Conservation (phyloP, 2,329 filamentous ascomycete genomes). For the Apiospora malaysiana region DNA sequence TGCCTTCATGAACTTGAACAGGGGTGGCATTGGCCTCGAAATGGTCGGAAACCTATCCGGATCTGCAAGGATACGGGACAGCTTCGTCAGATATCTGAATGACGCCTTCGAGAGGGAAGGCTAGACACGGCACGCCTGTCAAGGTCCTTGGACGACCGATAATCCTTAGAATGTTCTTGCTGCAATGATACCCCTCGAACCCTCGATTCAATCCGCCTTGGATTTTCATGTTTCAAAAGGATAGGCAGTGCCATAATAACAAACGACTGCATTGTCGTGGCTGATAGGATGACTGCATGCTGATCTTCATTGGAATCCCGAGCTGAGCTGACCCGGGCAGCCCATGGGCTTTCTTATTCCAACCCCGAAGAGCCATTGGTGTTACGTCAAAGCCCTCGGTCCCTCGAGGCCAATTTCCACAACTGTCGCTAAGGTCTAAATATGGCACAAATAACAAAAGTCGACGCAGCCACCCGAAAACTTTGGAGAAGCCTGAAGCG, state of each 20-base stretch:
- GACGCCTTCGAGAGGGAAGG: slow-evolving; percentile 66
- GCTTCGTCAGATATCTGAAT: slow-evolving; percentile 71
- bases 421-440: not conserved
- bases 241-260: not conserved
- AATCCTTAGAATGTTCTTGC: not conserved
- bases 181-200: slow-evolving; percentile 5
- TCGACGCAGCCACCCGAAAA: not conserved
- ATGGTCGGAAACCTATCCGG: slow-evolving; percentile 56
- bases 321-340: not conserved
- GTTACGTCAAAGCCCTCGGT: not conserved
- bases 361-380: not conserved
- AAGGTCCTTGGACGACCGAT: not conserved
- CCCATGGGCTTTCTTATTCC: not conserved
- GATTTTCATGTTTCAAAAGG: not conserved
- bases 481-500: not conserved
- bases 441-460: not conserved
- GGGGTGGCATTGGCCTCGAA: slow-evolving; percentile 69
- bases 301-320: not conserved
- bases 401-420: not conserved
- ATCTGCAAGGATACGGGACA: slow-evolving; percentile 62
- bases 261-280: not conserved
- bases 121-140: slow-evolving; percentile 35
- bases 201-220: not conserved
- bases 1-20: slow-evolving; percentile 78
- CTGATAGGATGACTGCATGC: not conserved